These are phyloP conservation scores for Bruguiera parviflora DNA, from an alignment of 345 rosid genomes.

Conservation along the genomic window DNA sequence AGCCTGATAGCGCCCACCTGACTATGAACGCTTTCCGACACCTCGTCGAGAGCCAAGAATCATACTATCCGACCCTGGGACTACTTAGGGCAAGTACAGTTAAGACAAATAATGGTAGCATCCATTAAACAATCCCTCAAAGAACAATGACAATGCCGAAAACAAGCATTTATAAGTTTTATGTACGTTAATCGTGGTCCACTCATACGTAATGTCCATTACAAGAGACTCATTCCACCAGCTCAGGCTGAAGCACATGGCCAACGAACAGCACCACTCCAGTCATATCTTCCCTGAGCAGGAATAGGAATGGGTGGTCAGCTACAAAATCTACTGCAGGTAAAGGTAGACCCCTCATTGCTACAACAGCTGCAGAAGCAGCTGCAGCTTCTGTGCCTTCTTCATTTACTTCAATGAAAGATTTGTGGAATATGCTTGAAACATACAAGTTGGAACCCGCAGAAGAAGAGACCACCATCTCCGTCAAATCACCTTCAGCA, in stretches of 20 bases:
- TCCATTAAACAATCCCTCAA: no score
- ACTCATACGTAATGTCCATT: conserved; percentile 11
- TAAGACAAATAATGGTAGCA: no score
- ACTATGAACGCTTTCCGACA: no score
- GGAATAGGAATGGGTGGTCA: conserved; percentile 67
- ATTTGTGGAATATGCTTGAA: conserved; percentile 54
- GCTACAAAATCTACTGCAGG: conserved; percentile 55
- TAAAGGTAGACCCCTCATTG: not conserved
- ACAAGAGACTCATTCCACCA: not conserved
- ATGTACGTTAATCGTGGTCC: not conserved
- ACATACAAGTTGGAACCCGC: conserved; percentile 37
- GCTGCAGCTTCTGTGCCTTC: conserved; percentile 81
- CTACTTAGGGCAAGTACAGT: no score
- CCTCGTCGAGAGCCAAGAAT: no score
- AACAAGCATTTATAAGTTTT: no score
- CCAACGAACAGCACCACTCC: conserved; percentile 61
- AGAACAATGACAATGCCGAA: no score
- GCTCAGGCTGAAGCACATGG: conserved; percentile 45
- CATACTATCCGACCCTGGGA: no score
- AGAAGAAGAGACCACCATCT: conserved; percentile 52
- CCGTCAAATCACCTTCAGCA: conserved; percentile 46
- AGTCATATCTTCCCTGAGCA: conserved; percentile 56
- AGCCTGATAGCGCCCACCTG: no score
- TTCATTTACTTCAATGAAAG: conserved; percentile 71
- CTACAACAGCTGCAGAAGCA: conserved; percentile 46